These are phyloP conservation scores for Piper betle DNA, from an alignment of 164 flowering plant genomes.

Conservation along the genomic window DNA sequence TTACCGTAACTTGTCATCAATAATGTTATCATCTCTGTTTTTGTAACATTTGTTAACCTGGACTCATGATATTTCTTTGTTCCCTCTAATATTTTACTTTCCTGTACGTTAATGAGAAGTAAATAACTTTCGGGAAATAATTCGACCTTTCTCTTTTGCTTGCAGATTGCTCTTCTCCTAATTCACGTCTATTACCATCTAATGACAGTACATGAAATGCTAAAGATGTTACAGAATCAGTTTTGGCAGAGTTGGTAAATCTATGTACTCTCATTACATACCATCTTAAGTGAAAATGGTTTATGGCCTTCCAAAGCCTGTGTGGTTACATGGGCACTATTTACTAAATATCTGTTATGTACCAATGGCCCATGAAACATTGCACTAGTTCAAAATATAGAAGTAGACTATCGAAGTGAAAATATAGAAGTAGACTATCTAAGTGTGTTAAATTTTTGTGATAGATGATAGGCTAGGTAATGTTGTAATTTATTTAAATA, in stretches of 20 bases:
- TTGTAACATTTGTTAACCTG: constrained; percentile 34
- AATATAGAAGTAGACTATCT: no score
- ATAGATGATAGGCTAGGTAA: no score
- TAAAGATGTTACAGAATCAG: constrained; percentile 93
- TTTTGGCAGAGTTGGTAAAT: constrained; percentile 50
- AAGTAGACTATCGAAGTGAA: no score
- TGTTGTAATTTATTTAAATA: no score
- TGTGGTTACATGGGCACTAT: no score
- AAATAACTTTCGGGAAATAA: constrained; percentile 11
- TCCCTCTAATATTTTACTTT: constrained; percentile 1
- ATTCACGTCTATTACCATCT: constrained; percentile 48
- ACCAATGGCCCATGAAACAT: no score
- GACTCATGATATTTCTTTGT: no score
- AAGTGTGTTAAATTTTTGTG: no score
- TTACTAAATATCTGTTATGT: no score
- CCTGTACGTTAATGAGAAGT: background rate
- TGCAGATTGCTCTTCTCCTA: constrained; percentile 98
- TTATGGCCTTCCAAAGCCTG: no score
- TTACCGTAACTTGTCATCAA: constrained; percentile 17
- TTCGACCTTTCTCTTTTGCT: constrained; percentile 19
- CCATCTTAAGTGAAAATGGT: background rate
- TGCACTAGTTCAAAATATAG: no score
- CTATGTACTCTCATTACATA: background rate
- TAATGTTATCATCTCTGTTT: constrained; percentile 77
- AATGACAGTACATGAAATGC: constrained; percentile 77